Percentiles rank a stretch among this genome's conserved stretches.
Conservation (phyloP, 352 stramenopile species). For the Phytopythium vexans region DNA sequence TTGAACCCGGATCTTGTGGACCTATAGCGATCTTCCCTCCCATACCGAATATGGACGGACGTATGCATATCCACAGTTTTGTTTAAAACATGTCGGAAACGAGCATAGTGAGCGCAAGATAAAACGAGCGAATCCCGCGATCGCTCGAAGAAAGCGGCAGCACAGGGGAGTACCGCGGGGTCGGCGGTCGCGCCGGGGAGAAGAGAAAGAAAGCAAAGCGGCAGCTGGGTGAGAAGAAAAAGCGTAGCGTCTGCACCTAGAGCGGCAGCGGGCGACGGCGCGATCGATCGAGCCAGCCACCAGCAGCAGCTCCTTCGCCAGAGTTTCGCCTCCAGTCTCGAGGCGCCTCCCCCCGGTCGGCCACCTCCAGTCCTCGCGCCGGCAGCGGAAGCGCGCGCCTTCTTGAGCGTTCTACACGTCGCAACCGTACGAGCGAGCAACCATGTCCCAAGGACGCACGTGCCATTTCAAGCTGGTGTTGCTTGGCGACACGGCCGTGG, state of each 20-base stretch:
- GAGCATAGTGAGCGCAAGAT: neutral
- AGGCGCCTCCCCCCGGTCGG: neutral
- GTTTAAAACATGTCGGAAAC: neutral
- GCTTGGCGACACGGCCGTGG: slow-evolving; percentile 98
- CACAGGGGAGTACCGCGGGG: neutral
- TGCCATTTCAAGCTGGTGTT: slow-evolving; percentile 99
- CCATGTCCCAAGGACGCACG: slow-evolving; percentile 84
- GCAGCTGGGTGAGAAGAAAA: slow-evolving; percentile 2
- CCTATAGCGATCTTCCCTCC: slow-evolving; percentile 3
- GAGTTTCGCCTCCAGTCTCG: neutral
- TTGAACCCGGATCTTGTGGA: too few species aligned
- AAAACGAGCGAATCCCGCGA: neutral
- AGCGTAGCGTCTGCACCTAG: neutral
- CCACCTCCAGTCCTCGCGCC: neutral
- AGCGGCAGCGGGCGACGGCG: too few species aligned
- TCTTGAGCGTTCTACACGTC: too few species aligned
- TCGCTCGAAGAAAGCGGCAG: neutral
- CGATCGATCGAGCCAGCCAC: too few species aligned
- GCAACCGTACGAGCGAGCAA: neutral
- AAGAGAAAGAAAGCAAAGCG: slow-evolving; percentile 2
- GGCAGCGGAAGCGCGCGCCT: neutral
- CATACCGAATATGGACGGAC: neutral
- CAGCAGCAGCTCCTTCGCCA: too few species aligned
- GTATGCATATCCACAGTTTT: too few species aligned
- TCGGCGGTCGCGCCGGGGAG: neutral